These are phyloP conservation scores for Schizophyllum amplum DNA, from an alignment of 1,284 basidiomycete genomes.

Conservation along the genomic window DNA sequence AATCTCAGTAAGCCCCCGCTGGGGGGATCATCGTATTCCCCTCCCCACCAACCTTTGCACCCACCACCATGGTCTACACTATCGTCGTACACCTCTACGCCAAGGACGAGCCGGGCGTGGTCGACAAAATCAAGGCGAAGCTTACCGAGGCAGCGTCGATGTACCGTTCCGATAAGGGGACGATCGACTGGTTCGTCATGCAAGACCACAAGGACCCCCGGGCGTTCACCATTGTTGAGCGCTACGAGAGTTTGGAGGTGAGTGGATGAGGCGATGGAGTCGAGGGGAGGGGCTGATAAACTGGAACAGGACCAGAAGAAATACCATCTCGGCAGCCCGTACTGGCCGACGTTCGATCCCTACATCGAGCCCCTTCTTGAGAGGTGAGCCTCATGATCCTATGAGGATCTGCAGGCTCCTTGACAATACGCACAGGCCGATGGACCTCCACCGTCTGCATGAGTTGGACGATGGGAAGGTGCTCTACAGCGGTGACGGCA, in stretches of 20 bases:
- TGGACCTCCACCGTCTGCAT: background rate
- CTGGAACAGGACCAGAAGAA: background rate
- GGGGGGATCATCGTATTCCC: background rate
- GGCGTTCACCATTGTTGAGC: conserved; percentile 5
- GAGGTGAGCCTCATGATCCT: background rate
- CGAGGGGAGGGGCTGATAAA: background rate
- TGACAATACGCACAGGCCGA: background rate
- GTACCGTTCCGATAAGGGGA: conserved; percentile 3
- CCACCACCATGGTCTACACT: conserved; percentile 4
- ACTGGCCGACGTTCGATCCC: background rate
- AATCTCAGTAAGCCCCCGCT: background rate
- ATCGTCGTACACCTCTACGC: conserved; percentile 2
- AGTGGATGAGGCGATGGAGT: background rate
- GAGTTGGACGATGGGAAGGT: background rate
- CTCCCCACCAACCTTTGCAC: background rate
- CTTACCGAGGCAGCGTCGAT: conserved; percentile 1
- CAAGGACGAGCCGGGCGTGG: background rate
- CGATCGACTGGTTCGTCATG: conserved; percentile 7
- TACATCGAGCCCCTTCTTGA: background rate
- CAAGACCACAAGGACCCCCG: conserved; percentile 4
- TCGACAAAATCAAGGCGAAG: background rate
- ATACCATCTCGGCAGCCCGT: background rate
- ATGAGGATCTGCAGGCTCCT: background rate
- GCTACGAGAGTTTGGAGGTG: conserved; percentile 5
- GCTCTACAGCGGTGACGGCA: background rate